Evolutionary conservation across 2,329 filamentous ascomycete genomes (phyloP).

Genomic region (Thelonectria rubi): DNA sequence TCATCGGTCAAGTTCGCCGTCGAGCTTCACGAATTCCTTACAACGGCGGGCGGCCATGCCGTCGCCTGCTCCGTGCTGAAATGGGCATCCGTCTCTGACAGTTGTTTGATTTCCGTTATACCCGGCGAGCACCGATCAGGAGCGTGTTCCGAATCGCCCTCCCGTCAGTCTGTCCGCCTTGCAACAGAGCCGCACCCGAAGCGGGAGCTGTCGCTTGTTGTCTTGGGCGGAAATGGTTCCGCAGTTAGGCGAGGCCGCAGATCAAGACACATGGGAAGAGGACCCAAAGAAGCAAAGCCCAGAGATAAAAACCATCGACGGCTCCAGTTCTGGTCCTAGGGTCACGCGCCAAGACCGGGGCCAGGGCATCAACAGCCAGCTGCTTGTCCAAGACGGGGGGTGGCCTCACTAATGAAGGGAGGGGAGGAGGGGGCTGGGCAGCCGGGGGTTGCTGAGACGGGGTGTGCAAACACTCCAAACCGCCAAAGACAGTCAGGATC

Average conservation of each 20-base stretch:
- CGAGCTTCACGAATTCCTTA: slow-evolving; percentile 21
- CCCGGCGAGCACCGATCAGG: background rate
- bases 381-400: slow-evolving; percentile 12
- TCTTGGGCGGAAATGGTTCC: slow-evolving; percentile 34
- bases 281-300: background rate
- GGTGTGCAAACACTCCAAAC: slow-evolving; percentile 17
- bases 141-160: background rate
- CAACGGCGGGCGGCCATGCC: slow-evolving; percentile 16
- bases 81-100: slow-evolving; percentile 16
- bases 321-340: slow-evolving; percentile 19
- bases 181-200: slow-evolving; percentile 19
- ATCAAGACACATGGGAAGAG: slow-evolving; percentile 12
- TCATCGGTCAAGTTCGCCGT: background rate
- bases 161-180: slow-evolving; percentile 3
- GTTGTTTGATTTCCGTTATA: background rate
- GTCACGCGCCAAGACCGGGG: slow-evolving; percentile 41
- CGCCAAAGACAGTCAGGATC: slow-evolving; percentile 14
- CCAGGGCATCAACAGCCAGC: slow-evolving; percentile 11
- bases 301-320: slow-evolving; percentile 13
- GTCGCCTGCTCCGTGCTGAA: slow-evolving; percentile 2
- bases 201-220: slow-evolving; percentile 9
- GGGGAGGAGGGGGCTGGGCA: background rate
- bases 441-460: slow-evolving; percentile 21
- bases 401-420: slow-evolving; percentile 25
- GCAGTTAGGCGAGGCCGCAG: slow-evolving; percentile 41